Conservation (phyloP, 2,329 filamentous ascomycete species). For the Alternaria arbusti region DNA sequence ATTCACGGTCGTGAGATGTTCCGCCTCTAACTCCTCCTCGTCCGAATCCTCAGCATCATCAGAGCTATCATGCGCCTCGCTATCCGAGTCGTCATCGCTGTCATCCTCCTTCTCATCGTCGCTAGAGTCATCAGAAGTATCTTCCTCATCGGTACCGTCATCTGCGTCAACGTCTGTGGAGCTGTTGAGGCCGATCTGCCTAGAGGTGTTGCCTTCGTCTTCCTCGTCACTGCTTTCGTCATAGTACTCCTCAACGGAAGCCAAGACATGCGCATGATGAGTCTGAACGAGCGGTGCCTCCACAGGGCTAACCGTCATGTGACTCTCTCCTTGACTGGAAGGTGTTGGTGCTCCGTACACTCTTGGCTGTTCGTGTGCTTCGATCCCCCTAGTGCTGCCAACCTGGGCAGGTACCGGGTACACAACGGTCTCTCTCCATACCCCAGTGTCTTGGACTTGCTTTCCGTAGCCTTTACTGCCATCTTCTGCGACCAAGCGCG, state of each 20-base stretch:
- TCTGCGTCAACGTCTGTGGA: background rate
- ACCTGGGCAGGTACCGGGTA: background rate
- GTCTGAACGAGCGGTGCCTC: background rate
- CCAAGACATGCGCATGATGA: background rate
- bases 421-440: background rate
- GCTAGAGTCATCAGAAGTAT: background rate
- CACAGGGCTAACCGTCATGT: too few relatives aligned
- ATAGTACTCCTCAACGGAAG: background rate
- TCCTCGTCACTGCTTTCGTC: background rate
- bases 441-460: background rate
- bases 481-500: background rate
- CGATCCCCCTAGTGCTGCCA: background rate
- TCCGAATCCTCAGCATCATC: background rate
- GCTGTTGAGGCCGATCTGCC: background rate
- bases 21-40: background rate
- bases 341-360: background rate
- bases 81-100: background rate
- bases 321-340: background rate
- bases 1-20: background rate
- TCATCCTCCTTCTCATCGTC: background rate
- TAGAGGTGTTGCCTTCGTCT: background rate
- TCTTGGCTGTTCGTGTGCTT: background rate
- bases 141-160: background rate
- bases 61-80: background rate
- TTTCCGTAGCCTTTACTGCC: background rate